Evolutionary conservation across 2,329 filamentous ascomycete species (phyloP).

Genomic region (Microascus cirrosus): DNA sequence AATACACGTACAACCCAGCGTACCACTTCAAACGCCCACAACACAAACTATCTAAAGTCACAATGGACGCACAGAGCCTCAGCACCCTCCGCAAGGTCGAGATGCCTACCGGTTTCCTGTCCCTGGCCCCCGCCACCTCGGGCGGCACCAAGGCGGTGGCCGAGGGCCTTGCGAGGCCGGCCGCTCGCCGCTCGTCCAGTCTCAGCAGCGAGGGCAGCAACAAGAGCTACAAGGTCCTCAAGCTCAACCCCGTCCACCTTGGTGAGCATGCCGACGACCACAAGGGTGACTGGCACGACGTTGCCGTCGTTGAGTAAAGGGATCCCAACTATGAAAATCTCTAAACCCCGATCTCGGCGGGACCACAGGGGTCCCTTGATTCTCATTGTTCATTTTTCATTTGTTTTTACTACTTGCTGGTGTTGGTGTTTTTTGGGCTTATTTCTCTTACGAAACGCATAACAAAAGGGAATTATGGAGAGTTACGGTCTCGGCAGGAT

Average conservation of each 20-base stretch:
- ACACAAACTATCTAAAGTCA: background rate
- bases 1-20: background rate
- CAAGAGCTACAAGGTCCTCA: constrained; percentile 39
- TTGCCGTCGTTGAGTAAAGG: constrained; percentile 26
- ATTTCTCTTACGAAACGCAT: background rate
- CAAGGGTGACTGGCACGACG: constrained; percentile 44
- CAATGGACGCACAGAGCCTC: constrained; percentile 1
- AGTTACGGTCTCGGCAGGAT: background rate
- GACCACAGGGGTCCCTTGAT: background rate
- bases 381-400: too few species aligned
- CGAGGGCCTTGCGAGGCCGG: constrained; percentile 15
- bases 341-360: background rate
- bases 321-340: background rate
- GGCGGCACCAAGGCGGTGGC: constrained; percentile 24
- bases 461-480: background rate
- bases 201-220: constrained; percentile 32
- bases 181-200: constrained; percentile 40
- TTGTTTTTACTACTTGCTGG: too few species aligned
- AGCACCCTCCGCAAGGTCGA: background rate
- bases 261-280: constrained; percentile 47
- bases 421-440: too few species aligned
- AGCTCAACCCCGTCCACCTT: constrained; percentile 54
- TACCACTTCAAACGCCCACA: background rate
- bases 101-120: constrained; percentile 31
- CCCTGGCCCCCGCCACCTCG: constrained; percentile 47